Percentiles rank a stretch among this genome's conserved stretches.
Evolutionary conservation across 352 stramenopile genomes (phyloP).

Genomic region (Pythium guiyangense): DNA sequence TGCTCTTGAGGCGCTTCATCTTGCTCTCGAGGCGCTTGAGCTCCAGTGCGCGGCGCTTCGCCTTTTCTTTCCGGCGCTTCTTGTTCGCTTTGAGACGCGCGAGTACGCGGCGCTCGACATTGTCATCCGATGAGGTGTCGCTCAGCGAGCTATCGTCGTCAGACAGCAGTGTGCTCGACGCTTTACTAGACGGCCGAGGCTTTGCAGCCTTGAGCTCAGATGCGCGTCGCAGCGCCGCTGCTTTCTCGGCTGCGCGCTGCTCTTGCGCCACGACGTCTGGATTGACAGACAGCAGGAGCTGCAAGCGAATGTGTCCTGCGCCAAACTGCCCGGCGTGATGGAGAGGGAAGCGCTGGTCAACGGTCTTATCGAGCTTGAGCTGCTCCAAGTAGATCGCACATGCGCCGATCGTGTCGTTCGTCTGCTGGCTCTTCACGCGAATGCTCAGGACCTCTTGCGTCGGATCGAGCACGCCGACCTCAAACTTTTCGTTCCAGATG

Average conservation of each 20-base stretch:
- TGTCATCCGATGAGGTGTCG: slow-evolving; percentile 8
- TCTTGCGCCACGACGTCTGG: neutral
- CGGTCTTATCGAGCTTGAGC: slow-evolving; percentile 30
- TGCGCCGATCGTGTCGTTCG: slow-evolving; percentile 52
- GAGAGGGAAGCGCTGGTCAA: slow-evolving; percentile 58
- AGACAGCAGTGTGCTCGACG: slow-evolving; percentile 13
- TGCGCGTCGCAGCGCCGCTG: neutral
- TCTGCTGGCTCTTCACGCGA: too few species aligned
- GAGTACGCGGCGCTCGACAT: slow-evolving; percentile 10
- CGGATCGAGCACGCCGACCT: slow-evolving; percentile 60
- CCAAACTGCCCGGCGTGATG: slow-evolving; percentile 37
- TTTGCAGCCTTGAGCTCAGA: neutral
- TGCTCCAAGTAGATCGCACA: slow-evolving; percentile 54
- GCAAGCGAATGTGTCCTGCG: slow-evolving; percentile 44
- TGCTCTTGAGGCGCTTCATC: neutral
- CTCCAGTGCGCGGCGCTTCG: too few species aligned
- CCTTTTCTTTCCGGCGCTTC: slow-evolving; percentile 14
- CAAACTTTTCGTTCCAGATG: slow-evolving; percentile 80
- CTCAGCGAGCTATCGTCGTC: neutral
- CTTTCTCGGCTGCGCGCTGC: slow-evolving; percentile 12
- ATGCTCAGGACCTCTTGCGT: too few species aligned
- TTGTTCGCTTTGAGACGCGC: slow-evolving; percentile 20
- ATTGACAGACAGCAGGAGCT: slow-evolving; percentile 38
- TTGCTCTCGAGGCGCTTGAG: too few species aligned
- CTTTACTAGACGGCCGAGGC: too few species aligned